Base-by-base conservation (phyloP, 164 flowering plant genomes). In the Santalum album region DNA sequence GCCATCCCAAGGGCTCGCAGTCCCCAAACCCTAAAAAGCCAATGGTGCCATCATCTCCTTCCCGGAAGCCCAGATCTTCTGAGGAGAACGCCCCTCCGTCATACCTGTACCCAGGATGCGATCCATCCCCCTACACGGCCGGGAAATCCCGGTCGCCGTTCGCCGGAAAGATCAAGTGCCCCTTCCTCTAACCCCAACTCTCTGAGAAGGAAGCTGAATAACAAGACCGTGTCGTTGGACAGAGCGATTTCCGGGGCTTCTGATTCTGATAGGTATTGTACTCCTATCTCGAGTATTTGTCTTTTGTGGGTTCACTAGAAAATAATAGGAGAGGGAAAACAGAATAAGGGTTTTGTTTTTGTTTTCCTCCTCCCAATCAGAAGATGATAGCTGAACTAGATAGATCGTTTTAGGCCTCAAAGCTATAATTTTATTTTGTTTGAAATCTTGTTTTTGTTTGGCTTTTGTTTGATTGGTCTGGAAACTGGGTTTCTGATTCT, bases 221-320 rank as follows among this genome's bases (percentile, higher is more conserved):
- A 65, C 56, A 94, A 92, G 23, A n/a, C 77, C 0, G 67, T 63
- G 1, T 25, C 65, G 9, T n/a, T n/a, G n/a, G n/a, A n/a, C n/a
- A n/a, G n/a, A n/a, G n/a, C n/a, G n/a, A n/a, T n/a, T n/a, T n/a
- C n/a, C n/a, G 72, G 70, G 0, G 21, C 29, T 12, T 57, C 76
- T 1, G 96, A 92, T 70, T 80, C 95, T 14, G 96, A n/a, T n/a
- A 96, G 7, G 98, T 92, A 62, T 32, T 1, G 11, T 45, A 44
- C 11, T 58, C 56, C 50, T 43, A 46, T 9, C 51, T 48, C n/a
- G n/a, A n/a, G n/a, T n/a, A n/a, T n/a, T n/a, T n/a, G n/a, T n/a
- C n/a, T n/a, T n/a, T n/a, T n/a, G n/a, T n/a, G n/a, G n/a, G n/a
- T n/a, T n/a, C n/a, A n/a, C n/a, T n/a, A n/a, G n/a, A n/a, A n/a